A percentile compares a stretch with the other conserved stretches of the same genome.
Conservation (phyloP, 116 monocot species). For the Cymodocea nodosa region DNA sequence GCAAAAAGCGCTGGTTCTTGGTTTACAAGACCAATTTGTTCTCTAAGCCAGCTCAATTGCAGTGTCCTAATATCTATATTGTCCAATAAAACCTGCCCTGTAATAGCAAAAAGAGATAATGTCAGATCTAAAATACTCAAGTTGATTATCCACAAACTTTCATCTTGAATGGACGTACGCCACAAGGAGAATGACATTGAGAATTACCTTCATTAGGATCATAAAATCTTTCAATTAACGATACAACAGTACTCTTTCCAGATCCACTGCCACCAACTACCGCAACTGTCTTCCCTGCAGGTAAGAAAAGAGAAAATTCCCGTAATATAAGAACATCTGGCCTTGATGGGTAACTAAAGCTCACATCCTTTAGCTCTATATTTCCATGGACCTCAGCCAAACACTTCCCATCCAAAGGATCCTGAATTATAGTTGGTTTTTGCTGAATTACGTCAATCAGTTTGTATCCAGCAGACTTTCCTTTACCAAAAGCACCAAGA, state of each 20-base stretch:
- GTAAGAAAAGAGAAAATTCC: slow-evolving; percentile 84
- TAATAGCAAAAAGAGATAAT: slow-evolving; percentile 9
- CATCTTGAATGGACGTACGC: neutral
- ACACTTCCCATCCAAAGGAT: slow-evolving; percentile 48
- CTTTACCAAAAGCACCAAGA: slow-evolving; percentile 93
- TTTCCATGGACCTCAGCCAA: slow-evolving; percentile 76
- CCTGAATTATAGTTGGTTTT: slow-evolving; percentile 71
- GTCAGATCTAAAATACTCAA: neutral
- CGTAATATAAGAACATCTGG: slow-evolving; percentile 81
- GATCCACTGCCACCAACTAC: slow-evolving; percentile 94
- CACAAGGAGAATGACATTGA: neutral
- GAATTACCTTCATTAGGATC: slow-evolving; percentile 75
- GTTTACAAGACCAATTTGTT: slow-evolving; percentile 88
- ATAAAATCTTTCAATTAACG: slow-evolving; percentile 91
- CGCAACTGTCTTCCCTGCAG: slow-evolving; percentile 78
- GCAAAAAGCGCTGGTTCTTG: slow-evolving; percentile 97
- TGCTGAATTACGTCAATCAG: slow-evolving; percentile 72
- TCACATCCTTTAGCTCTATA: slow-evolving; percentile 80
- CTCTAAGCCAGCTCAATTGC: slow-evolving; percentile 78
- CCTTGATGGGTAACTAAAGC: slow-evolving; percentile 85
- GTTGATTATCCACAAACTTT: neutral
- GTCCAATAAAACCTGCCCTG: slow-evolving; percentile 83
- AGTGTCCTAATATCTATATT: slow-evolving; percentile 83
- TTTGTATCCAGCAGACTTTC: slow-evolving; percentile 85
- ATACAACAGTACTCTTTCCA: slow-evolving; percentile 91